A percentile compares a stretch with the other conserved stretches of the same genome.
These are phyloP conservation scores for Vaccinium vitisidaea DNA, from an alignment of 148 eudicot species.

Conservation along the genomic window DNA sequence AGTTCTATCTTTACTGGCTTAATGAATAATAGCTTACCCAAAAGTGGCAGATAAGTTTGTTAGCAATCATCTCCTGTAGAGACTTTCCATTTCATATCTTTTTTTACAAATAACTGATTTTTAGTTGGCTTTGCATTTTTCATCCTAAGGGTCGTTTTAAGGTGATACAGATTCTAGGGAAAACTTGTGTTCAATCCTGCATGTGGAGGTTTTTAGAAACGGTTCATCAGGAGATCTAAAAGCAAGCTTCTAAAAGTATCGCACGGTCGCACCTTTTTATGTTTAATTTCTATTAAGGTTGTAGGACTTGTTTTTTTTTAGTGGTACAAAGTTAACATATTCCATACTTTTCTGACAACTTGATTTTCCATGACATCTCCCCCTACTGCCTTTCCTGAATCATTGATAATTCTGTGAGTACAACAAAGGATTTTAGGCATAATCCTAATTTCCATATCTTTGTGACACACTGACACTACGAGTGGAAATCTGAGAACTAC, in stretches of 20 bases:
- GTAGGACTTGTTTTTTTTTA: conserved; percentile 9
- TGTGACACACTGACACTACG: background rate
- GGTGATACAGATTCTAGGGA: background rate
- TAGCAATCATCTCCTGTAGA: background rate
- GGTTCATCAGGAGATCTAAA: background rate
- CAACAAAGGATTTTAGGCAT: background rate
- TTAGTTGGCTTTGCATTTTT: background rate
- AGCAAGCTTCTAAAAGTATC: background rate
- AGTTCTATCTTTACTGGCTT: background rate
- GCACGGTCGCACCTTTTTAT: background rate
- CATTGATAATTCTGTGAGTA: background rate
- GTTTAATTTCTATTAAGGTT: background rate
- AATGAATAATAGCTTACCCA: background rate
- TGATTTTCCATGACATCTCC: background rate
- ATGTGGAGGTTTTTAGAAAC: background rate
- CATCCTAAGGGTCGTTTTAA: too few species aligned
- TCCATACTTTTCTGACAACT: background rate
- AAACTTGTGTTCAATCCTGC: background rate
- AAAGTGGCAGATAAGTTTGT: background rate
- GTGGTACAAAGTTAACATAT: background rate
- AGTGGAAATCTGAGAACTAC: background rate
- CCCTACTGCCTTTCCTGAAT: background rate
- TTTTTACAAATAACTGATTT: background rate
- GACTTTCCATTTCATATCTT: background rate
- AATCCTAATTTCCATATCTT: background rate